Evolutionary conservation across 2,329 filamentous ascomycete species (phyloP).

Genomic region (Clonostachys solani): DNA sequence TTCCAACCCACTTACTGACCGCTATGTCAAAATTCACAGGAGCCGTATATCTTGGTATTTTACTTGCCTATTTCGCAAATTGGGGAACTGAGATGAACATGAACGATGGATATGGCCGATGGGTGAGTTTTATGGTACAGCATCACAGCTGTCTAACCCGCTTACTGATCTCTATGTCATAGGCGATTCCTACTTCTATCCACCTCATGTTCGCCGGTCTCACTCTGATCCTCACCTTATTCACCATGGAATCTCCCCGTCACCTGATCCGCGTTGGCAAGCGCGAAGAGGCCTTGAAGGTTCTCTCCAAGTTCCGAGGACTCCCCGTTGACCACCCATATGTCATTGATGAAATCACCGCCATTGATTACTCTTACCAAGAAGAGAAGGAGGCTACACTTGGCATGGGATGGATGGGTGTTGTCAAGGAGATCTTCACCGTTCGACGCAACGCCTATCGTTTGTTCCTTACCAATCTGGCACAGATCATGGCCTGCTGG

Average conservation of each 20-base stretch:
- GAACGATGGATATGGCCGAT: conserved; percentile 17
- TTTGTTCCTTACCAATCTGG: conserved; percentile 14
- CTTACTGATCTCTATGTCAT: conserved; percentile 23
- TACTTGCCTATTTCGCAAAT: conserved; percentile 66
- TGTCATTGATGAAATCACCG: conserved; percentile 24
- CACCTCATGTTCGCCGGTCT: conserved; percentile 48
- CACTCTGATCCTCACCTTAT: conserved; percentile 9
- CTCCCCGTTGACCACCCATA: conserved; percentile 30
- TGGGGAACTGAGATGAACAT: conserved; percentile 44
- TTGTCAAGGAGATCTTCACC: conserved; percentile 10
- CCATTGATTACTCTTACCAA: conserved; percentile 13
- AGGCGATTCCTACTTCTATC: conserved; percentile 56
- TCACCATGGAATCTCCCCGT: conserved; percentile 10
- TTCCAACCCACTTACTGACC: too few relatives aligned
- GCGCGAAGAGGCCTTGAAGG: conserved; percentile 23
- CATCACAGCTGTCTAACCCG: conserved; percentile 11
- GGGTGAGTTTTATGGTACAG: conserved; percentile 2
- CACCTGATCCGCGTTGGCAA: conserved; percentile 26
- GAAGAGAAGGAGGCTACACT: conserved; percentile 9
- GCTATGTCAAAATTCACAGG: background rate
- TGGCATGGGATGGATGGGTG: conserved; percentile 6
- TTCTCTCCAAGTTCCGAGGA: conserved; percentile 29
- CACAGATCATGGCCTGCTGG: conserved; percentile 11
- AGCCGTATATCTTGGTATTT: conserved; percentile 62
- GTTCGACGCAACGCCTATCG: conserved; percentile 13